Base-by-base conservation (phyloP, 1,284 basidiomycete genomes). In the Moesziomyces globuligerus region DNA sequence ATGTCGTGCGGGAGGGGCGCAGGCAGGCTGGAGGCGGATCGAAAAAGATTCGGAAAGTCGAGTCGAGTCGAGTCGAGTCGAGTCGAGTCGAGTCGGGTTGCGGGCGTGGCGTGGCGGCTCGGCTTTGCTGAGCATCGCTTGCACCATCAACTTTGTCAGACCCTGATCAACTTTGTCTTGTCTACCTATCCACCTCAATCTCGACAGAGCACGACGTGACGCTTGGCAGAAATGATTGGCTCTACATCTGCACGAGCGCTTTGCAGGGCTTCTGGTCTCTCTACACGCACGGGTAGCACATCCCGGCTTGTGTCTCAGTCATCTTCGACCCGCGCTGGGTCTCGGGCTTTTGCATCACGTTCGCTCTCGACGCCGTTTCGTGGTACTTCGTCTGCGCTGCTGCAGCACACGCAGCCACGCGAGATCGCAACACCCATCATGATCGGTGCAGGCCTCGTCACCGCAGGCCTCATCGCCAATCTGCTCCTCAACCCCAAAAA, bases 371-470 rank as follows among this genome's bases (percentile, higher is more conserved):
- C 69, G 8, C 66, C 73, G 0, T 75, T 77, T 45, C 67, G 73
- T 10, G 65, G 67, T 0, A 74, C 43, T 2, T 56, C 48, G 2
- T 64, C 60, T 11, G 24, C 59, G 1, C 61, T 72, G 1, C 61
- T 78, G 28, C 71, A 57, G 3, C 68, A 71, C 36, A 74, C 75
- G 3, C 40, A 48, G 11, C 70, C 68, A 3, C 17, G 24, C 26
- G 56, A 58, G 42, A 74, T 79, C 46, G 68, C 72, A 21, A 75
- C 62, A 17, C 78, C 78, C 7, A 64, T 79, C 57, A 55, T 79
- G 40, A 56, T 78, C 44, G 78, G 78, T 18, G 66, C 57, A 10
- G 74, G 75, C 6, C 60, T 79, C n/a, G 69, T 79, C 23, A 73
- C 64, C 7, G 78, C 72, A 25, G 80, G 80, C 17, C 46, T 81